Evolutionary conservation across 352 stramenopile species (phyloP), one percentile per base, ranked within the genome.

Genomic region (Globisporangium carolinianum): DNA sequence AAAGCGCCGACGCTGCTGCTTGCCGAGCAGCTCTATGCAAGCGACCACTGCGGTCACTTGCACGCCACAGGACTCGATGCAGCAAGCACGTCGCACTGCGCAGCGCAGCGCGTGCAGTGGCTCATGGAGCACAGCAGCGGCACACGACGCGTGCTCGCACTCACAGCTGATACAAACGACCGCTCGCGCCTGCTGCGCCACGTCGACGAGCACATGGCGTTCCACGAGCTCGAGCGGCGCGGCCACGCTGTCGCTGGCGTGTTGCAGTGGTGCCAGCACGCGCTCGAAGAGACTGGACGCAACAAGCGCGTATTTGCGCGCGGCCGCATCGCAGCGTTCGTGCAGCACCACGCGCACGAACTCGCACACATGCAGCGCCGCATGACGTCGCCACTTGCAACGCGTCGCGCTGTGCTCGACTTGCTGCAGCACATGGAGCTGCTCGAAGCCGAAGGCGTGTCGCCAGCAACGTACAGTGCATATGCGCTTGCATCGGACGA

Each of bases 371-470:
- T 61, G 14, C 60, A 79, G 55, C 51, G 63, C 15, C 59, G 57
- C 8, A 61, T 80, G 41, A 71, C 69, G 61, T 85, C 78, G 41
- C 64, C 70, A 24, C 72, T 86, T 56, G 74, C 86, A 42, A 57
- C 75, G 61, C 80, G 76, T 24, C 80, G 77, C 53, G 68, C 61
- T 5, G 63, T 84, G 9, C 62, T 67, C 24, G 81, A 95, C 58
- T 65, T 88, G 38, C 55, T 93, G 51, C 74, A 80, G 36, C 75
- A 87, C 63, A 91, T 95, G 59, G 71, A 72, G 51, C 55, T 86
- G 51, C 71, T 95, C 18, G 81, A 93, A 58, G 55, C 59, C 14
- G 68, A 92, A 24, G 79, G 75, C 49, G 65, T 88, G 50, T 67
- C 65, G 3, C 61, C 75, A 0, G 58, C 73, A 3, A 61, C 69